Conservation (phyloP, 768 basidiomycete species). For the Pleurotus tuber-regium region DNA sequence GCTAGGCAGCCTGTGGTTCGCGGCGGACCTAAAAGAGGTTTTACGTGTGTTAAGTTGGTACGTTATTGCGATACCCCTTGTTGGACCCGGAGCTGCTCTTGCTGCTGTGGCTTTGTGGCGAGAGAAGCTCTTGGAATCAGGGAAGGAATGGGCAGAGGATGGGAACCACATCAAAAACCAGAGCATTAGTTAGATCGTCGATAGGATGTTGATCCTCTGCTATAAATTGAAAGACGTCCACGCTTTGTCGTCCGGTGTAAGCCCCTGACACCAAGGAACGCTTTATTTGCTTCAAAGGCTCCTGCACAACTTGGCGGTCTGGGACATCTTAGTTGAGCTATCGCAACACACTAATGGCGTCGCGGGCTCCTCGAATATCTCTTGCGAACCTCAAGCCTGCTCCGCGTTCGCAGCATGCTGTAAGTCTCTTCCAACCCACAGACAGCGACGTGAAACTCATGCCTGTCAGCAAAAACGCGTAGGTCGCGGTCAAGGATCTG, state of each 20-base stretch:
- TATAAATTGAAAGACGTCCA: too few relatives aligned
- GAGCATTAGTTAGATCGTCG: too few relatives aligned
- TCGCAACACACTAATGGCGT: slow-evolving; percentile 6
- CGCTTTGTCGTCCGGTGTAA: too few relatives aligned
- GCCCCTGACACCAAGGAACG: too few relatives aligned
- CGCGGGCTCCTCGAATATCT: slow-evolving; percentile 39
- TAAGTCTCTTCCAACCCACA: slow-evolving; percentile 25
- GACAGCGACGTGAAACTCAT: too few relatives aligned
- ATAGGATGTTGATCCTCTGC: too few relatives aligned
- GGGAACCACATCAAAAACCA: too few relatives aligned
- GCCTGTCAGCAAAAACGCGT: slow-evolving; percentile 82
- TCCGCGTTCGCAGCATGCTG: slow-evolving; percentile 65
- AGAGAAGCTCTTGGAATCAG: too few relatives aligned
- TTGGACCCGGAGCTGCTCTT: neutral
- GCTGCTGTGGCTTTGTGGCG: neutral
- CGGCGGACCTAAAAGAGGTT: neutral
- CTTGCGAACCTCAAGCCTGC: slow-evolving; percentile 78
- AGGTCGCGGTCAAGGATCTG: slow-evolving; percentile 90
- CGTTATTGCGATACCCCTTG: neutral
- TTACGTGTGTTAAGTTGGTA: neutral
- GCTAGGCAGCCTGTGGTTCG: neutral
- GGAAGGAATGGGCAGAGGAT: too few relatives aligned
- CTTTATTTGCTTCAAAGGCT: too few relatives aligned
- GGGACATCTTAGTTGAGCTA: too few relatives aligned
- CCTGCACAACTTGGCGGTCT: too few relatives aligned